Percentiles rank a stretch among this genome's conserved stretches.
Evolutionary conservation across 2,329 filamentous ascomycete genomes (phyloP).

Genomic region (Penicillium paneum): DNA sequence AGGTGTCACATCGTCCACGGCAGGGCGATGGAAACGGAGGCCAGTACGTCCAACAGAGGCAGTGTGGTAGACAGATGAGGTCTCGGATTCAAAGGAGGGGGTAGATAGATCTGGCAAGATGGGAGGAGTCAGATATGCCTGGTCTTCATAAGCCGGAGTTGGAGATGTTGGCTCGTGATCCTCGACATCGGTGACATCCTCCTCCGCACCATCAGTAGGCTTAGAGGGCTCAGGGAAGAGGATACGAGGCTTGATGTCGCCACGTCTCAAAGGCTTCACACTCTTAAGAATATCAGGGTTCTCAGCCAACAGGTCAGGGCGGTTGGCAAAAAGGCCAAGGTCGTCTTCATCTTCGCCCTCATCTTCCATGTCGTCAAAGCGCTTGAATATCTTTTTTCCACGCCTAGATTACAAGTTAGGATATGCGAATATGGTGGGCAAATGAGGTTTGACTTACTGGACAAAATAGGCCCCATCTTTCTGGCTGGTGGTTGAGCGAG

Average conservation of each 20-base stretch:
- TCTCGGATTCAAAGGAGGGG: not conserved
- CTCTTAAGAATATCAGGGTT: constrained; percentile 26
- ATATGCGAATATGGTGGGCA: constrained; percentile 2
- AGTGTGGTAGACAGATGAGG: not conserved
- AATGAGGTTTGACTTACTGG: constrained; percentile 27
- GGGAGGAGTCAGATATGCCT: constrained; percentile 4
- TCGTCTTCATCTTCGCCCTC: constrained; percentile 43
- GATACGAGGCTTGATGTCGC: constrained; percentile 58
- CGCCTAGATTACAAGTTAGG: constrained; percentile 47
- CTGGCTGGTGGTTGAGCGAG: constrained; percentile 2
- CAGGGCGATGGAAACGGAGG: not conserved
- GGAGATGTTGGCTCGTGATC: constrained; percentile 22
- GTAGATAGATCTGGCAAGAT: not conserved
- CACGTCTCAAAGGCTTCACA: constrained; percentile 55
- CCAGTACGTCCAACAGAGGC: not conserved
- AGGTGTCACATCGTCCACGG: not conserved
- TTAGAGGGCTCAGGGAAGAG: constrained; percentile 50
- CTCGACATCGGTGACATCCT: constrained; percentile 57
- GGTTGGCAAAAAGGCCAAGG: constrained; percentile 41
- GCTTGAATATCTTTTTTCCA: constrained; percentile 59
- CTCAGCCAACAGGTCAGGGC: constrained; percentile 36
- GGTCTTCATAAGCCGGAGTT: constrained; percentile 3
- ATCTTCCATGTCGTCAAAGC: constrained; percentile 47
- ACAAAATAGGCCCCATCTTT: constrained; percentile 3
- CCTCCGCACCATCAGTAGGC: constrained; percentile 42